These are phyloP conservation scores for Starmerella riodocensis DNA, from an alignment of 805 yeast species.

Conservation along the genomic window DNA sequence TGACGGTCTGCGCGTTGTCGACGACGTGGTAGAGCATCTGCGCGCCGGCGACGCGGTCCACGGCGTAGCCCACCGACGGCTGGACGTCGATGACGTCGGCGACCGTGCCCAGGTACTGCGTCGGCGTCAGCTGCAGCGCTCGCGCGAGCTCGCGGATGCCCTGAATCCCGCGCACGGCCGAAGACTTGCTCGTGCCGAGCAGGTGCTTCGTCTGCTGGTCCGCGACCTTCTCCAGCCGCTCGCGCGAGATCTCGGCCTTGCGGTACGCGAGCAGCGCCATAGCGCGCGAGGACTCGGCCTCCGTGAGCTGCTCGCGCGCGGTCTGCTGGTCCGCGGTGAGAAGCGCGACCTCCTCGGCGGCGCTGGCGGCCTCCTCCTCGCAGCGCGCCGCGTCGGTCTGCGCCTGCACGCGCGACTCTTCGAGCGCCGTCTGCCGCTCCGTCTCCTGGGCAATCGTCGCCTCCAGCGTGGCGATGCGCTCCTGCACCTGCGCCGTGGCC, in stretches of 20 bases:
- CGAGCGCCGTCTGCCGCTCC: conserved; percentile 18
- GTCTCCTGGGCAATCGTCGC: neutral
- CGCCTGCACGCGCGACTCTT: conserved; percentile 23
- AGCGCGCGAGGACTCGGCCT: conserved; percentile 53
- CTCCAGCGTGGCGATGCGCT: conserved; percentile 14
- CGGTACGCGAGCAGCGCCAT: conserved; percentile 69
- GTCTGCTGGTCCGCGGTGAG: conserved; percentile 10
- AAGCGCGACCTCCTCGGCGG: conserved; percentile 8
- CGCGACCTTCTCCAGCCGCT: conserved; percentile 43
- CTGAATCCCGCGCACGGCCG: conserved; percentile 40
- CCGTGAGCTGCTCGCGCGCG: conserved; percentile 19
- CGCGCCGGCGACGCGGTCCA: conserved; percentile 80
- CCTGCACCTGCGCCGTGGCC: conserved; percentile 22
- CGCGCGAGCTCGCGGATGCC: conserved; percentile 53
- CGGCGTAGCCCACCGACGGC: conserved; percentile 71
- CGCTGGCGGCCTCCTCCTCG: conserved; percentile 9
- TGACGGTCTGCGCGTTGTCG: conserved; percentile 75
- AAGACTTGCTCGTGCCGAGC: conserved; percentile 28
- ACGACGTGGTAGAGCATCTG: conserved; percentile 81
- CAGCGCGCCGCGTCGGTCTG: conserved; percentile 11
- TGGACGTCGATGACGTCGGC: conserved; percentile 73
- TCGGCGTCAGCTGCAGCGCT: conserved; percentile 37
- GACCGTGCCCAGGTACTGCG: conserved; percentile 66
- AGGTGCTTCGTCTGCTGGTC: conserved; percentile 46
- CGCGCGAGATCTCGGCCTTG: conserved; percentile 42